Base-by-base conservation (phyloP, 2,329 filamentous ascomycete genomes). In the Didymella glomerata region DNA sequence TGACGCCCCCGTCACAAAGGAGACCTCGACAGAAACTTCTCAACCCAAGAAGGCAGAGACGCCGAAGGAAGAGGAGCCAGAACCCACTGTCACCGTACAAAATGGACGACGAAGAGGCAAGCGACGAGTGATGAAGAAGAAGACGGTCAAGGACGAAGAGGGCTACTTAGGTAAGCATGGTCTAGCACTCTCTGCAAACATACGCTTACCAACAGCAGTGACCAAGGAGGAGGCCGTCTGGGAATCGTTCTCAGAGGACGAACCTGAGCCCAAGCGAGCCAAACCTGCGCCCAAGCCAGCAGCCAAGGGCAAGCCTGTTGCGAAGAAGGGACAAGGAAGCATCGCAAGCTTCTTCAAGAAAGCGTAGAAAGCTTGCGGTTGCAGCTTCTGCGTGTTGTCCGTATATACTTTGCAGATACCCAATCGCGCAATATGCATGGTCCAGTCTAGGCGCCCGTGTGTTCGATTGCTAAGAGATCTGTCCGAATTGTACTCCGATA, bases 271-370 rank as follows among this genome's bases (percentile, higher is more conserved):
- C 9, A 82, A 85, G 72, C 87, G 86, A 70, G 71, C 81, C 7
- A 89, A 87, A 61, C 67, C 51, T 66, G 78, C 59, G 64, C 78
- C 70, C 44, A 69, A 67, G 49, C 56, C 70, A 45, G 60, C 66
- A 44, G 66, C 75, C 1, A 91, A 92, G 72, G 73, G 72, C 49
- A 84, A 82, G 71, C 81, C 78, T 66, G 75, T 69, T n/a, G 74
- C 61, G 11, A 80, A 78, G 59, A 73, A 78, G 10, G 81, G 85
- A 2, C 89, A 92, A 71, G 92, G 93, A 3, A 96, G 84, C 74
- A 96, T 97, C 72, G 96, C 93, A 89, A 92, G 89, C 1, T 97
- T 97, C 79, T 97, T 97, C 77, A 84, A 85, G 41, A 97, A 96
- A 81, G 95, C 93, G 71, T 77, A 64, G 47, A 10, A 41, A 30